Evolutionary conservation across 2,329 filamentous ascomycete genomes (phyloP), one percentile per base, ranked within the genome.

Genomic region (Diplodia scrobiculata): DNA sequence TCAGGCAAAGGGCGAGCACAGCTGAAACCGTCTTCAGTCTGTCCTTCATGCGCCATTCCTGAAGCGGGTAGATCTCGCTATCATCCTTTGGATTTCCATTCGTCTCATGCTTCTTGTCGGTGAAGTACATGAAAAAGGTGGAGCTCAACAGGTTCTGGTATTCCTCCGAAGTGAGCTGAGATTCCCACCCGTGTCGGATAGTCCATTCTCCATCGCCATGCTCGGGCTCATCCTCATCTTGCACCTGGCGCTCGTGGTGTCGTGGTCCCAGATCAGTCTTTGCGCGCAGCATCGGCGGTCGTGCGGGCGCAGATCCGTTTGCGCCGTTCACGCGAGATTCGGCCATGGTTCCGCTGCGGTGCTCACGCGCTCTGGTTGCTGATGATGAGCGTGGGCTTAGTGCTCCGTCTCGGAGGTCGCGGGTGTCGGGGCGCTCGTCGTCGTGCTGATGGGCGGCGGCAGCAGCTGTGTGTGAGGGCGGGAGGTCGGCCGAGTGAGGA

Each of bases 81-180:
- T 82, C 80, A 67, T 81, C 79, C 75, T 92, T 91, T 17, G 92
- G 91, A 71, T 93, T 92, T 25, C 92, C 95, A 41, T 92, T 94
- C 25, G 92, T 95, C 76, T 98, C 95, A 79, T 99, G 95, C 63
- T 94, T 89, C 79, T 98, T 98, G 79, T 99, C 95, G 69, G 94
- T 97, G 78, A 91, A 99, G 80, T 99, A 99, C 94, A 98, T 98
- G 82, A 97, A 98, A 87, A 96, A 99, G 71, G 92, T 96, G 75
- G 89, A 92, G 63, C 90, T 91, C 69, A 97, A 83, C 70, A 92
- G 86, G 66, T 90, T 90, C 72, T 96, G 90, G 73, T 96, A 93
- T 74, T 97, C 92, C 71, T 92, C 91, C 5, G 91, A 96, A 74
- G 92, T 90, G 76, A 96, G 92, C 77, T 97, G 92, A 71, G 93